These are phyloP conservation scores for Coniophora puteana DNA, from an alignment of 1,284 basidiomycete species.

Conservation along the genomic window DNA sequence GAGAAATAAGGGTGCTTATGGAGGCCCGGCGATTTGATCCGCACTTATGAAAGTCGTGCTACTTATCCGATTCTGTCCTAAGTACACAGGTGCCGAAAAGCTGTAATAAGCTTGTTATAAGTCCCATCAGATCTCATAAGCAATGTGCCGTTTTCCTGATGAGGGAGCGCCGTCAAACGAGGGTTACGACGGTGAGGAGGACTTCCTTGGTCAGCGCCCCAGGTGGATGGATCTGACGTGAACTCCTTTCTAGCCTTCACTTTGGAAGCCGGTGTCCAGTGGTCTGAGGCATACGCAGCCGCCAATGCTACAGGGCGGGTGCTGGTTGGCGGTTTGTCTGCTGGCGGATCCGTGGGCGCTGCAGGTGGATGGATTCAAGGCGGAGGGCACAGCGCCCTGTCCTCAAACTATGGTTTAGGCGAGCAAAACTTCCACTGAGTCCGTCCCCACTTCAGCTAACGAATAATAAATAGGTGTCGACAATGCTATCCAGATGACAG, in stretches of 20 bases:
- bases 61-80: too few relatives aligned
- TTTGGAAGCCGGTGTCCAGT: constrained; percentile 9
- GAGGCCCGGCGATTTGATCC: too few relatives aligned
- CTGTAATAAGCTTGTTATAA: too few relatives aligned
- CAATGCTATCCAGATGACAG: constrained; percentile 35
- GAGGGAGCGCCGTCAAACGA: constrained; percentile 15
- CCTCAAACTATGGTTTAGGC: constrained; percentile 39
- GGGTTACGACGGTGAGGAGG: neutral
- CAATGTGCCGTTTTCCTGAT: too few relatives aligned
- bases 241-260: too few relatives aligned
- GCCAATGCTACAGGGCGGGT: constrained; percentile 26
- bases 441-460: neutral
- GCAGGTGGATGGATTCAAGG: constrained; percentile 36
- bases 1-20: too few relatives aligned
- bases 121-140: too few relatives aligned
- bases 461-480: constrained; percentile 34
- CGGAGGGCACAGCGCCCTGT: constrained; percentile 37
- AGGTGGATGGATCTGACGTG: neutral
- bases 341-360: constrained; percentile 34
- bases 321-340: constrained; percentile 31
- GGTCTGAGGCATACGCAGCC: constrained; percentile 29
- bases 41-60: too few relatives aligned
- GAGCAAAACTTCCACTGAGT: too few relatives aligned
- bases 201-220: neutral
- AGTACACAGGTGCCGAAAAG: too few relatives aligned